These are phyloP conservation scores for Colletotrichum paranaense DNA, from an alignment of 2,329 filamentous ascomycete species.

Conservation along the genomic window DNA sequence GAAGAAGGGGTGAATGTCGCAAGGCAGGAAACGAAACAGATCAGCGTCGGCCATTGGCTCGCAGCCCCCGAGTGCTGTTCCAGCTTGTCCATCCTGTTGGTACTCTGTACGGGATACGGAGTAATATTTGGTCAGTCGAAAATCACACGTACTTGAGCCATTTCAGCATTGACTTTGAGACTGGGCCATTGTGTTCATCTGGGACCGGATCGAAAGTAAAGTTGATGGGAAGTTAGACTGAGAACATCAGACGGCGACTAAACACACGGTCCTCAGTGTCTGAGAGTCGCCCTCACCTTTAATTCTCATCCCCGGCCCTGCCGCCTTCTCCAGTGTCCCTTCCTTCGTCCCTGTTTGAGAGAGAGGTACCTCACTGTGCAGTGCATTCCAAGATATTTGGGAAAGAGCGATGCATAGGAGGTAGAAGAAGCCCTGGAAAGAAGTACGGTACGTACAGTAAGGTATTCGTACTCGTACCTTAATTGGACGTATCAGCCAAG, in stretches of 20 bases:
- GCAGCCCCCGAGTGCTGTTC: neutral
- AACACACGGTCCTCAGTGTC: neutral
- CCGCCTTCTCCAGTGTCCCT: neutral
- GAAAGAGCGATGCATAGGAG: neutral
- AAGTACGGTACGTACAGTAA: neutral
- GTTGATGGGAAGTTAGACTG: neutral
- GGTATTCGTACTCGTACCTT: conserved; percentile 22
- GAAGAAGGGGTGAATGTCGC: conserved; percentile 12
- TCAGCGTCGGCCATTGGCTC: conserved; percentile 13
- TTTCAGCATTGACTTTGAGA: neutral
- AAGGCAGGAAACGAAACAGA: conserved; percentile 21
- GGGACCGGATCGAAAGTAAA: neutral
- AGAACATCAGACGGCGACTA: neutral
- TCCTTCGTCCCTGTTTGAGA: neutral
- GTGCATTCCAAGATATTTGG: neutral
- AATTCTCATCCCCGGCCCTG: neutral
- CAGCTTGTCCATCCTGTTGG: neutral
- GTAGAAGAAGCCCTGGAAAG: neutral
- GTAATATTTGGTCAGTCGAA: neutral
- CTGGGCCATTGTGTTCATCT: neutral
- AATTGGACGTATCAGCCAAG: conserved; percentile 28
- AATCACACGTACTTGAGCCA: neutral
- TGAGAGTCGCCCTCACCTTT: neutral
- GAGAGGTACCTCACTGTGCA: too few species aligned
- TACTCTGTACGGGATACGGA: neutral